Evolutionary conservation across 345 rosid genomes (phyloP).

Genomic region (Moricandia moricandioides): DNA sequence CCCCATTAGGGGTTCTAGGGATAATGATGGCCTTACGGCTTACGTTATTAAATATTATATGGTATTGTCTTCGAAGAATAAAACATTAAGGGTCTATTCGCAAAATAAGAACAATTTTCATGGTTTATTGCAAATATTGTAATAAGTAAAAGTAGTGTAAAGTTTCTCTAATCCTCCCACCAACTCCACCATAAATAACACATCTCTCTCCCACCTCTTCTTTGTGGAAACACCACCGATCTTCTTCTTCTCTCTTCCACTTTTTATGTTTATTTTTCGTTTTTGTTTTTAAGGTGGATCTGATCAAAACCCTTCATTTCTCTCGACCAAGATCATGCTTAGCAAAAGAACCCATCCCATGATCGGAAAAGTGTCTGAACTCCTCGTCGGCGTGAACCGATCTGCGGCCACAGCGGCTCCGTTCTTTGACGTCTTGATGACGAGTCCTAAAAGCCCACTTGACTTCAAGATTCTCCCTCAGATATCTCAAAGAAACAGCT

Average conservation of each 20-base stretch:
- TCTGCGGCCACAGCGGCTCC: conserved; percentile 30
- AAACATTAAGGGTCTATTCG: conserved; percentile 12
- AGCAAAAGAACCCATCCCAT: conserved; percentile 66
- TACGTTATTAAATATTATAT: conserved; percentile 12
- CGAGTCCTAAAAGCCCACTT: conserved; percentile 70
- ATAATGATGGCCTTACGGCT: too few species aligned
- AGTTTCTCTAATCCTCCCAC: conserved; percentile 36
- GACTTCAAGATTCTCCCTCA: conserved; percentile 49
- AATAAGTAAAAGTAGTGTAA: conserved; percentile 18
- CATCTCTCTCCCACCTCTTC: conserved; percentile 31
- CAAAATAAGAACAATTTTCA: conserved; percentile 17
- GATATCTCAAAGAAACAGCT: conserved; percentile 58
- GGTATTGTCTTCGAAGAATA: neutral
- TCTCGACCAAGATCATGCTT: conserved; percentile 39
- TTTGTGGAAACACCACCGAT: conserved; percentile 34
- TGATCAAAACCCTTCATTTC: neutral
- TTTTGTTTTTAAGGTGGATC: neutral
- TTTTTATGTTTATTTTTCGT: conserved; percentile 9
- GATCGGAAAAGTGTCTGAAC: conserved; percentile 67
- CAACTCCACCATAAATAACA: conserved; percentile 51
- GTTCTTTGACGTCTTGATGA: conserved; percentile 39
- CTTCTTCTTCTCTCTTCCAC: conserved; percentile 16
- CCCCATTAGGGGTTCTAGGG: too few species aligned
- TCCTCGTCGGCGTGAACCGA: conserved; percentile 56
- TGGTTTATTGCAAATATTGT: conserved; percentile 9